Conservation (phyloP, 108 stramenopile species). For the Skeletonema potamos region DNA sequence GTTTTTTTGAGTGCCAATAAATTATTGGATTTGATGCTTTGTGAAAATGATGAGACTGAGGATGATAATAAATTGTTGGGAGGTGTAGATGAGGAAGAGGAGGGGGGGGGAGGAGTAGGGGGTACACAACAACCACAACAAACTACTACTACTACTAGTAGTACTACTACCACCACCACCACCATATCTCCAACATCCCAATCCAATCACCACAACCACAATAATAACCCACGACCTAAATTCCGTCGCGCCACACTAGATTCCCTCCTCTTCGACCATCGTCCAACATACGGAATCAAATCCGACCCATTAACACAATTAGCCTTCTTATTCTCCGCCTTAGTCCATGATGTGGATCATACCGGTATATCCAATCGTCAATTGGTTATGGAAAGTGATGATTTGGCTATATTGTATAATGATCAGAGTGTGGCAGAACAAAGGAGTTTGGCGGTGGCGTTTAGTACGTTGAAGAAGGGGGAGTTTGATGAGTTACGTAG, state of each 20-base stretch:
- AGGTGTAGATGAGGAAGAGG: neutral
- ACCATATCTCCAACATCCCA: neutral
- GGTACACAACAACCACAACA: neutral
- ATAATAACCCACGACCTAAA: neutral
- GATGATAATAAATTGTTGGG: neutral
- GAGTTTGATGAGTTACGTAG: conserved; percentile 24
- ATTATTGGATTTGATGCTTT: conserved; percentile 67
- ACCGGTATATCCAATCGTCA: conserved; percentile 37
- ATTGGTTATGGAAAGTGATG: conserved; percentile 13
- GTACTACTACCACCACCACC: neutral
- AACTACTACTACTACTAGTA: neutral
- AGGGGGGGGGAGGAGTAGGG: neutral
- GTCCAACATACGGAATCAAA: conserved; percentile 31
- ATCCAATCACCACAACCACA: neutral
- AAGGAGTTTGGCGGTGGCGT: conserved; percentile 36
- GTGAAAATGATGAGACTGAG: conserved; percentile 1
- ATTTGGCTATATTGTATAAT: conserved; percentile 15
- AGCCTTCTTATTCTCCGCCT: conserved; percentile 39
- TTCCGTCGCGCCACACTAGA: neutral
- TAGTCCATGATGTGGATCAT: conserved; percentile 57
- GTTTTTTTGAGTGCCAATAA: conserved; percentile 34
- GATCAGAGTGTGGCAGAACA: conserved; percentile 31
- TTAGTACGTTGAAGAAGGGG: conserved; percentile 17
- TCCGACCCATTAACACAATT: conserved; percentile 36
- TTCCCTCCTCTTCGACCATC: neutral